A percentile compares a stretch with the other conserved stretches of the same genome.
phyloP scores from a whole-genome alignment of 805 yeast genomes.

The Clavispora phyllophila region DNA sequence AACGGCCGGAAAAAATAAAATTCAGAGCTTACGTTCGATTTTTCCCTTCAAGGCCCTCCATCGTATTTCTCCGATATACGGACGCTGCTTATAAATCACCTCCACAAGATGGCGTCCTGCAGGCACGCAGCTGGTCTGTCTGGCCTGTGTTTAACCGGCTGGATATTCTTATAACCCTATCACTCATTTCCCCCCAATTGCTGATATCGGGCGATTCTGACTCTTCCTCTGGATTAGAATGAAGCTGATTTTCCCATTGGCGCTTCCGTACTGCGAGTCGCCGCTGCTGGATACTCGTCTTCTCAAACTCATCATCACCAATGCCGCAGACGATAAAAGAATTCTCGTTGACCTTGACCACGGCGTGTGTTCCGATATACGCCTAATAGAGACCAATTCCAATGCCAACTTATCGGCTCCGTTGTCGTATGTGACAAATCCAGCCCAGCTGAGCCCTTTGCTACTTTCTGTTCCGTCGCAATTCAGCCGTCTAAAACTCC shows the following conservation, averaged over 20 bases:
- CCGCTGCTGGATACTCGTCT: constrained; percentile 13
- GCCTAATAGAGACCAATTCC: constrained; percentile 13
- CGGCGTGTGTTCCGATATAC: constrained; percentile 17
- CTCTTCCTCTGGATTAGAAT: background rate
- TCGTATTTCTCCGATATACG: too few relatives aligned
- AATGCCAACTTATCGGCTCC: constrained; percentile 12
- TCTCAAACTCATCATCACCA: constrained; percentile 21
- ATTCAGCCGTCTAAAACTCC: constrained; percentile 20
- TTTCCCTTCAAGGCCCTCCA: too few relatives aligned
- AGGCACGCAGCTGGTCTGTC: background rate
- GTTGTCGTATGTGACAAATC: constrained; percentile 24
- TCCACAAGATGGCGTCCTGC: background rate
- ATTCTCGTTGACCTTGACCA: constrained; percentile 18
- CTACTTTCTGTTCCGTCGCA: constrained; percentile 23
- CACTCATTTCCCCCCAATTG: background rate
- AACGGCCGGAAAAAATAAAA: too few relatives aligned
- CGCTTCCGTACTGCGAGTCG: constrained; percentile 25
- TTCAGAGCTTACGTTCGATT: too few relatives aligned
- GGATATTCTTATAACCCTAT: background rate
- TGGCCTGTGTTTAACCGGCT: background rate
- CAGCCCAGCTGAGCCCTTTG: constrained; percentile 20
- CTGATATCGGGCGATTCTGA: background rate
- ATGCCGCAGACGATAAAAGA: constrained; percentile 21
- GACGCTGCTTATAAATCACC: background rate
- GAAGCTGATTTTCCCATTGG: constrained; percentile 14